A percentile compares a stretch with the other conserved stretches of the same genome.
Conservation (phyloP, 2,329 filamentous ascomycete genomes). For the Aspergillus sergii region DNA sequence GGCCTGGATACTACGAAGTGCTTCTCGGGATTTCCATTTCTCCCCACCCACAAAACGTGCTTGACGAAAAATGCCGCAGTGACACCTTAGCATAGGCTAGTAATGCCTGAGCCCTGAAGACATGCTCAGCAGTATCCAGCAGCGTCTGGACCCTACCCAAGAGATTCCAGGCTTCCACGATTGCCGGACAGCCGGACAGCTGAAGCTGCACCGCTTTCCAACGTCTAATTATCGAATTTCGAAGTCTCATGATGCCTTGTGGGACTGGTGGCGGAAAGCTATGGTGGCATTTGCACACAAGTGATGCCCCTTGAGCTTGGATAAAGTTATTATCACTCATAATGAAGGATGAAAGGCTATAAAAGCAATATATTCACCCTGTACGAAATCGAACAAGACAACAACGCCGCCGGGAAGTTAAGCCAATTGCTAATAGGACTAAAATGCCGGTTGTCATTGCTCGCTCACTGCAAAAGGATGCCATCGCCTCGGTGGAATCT, state of each 20-base stretch:
- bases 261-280: neutral
- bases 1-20: neutral
- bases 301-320: constrained; percentile 3
- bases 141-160: neutral
- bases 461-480: constrained; percentile 7
- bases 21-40: neutral
- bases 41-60: neutral
- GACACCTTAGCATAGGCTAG: neutral
- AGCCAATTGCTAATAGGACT: neutral
- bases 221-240: neutral
- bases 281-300: neutral
- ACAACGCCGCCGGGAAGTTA: neutral
- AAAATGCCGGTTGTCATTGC: constrained; percentile 20
- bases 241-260: constrained; percentile 5
- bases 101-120: neutral
- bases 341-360: neutral
- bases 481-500: neutral
- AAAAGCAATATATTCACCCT: neutral
- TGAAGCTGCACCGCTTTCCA: neutral
- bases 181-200: neutral
- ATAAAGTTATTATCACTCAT: neutral
- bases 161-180: neutral
- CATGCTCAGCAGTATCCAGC: neutral
- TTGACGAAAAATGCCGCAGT: constrained; percentile 1
- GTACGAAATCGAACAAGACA: neutral